These are phyloP conservation scores for Pichia phayaonensis DNA, from an alignment of 805 yeast genomes.

Conservation along the genomic window DNA sequence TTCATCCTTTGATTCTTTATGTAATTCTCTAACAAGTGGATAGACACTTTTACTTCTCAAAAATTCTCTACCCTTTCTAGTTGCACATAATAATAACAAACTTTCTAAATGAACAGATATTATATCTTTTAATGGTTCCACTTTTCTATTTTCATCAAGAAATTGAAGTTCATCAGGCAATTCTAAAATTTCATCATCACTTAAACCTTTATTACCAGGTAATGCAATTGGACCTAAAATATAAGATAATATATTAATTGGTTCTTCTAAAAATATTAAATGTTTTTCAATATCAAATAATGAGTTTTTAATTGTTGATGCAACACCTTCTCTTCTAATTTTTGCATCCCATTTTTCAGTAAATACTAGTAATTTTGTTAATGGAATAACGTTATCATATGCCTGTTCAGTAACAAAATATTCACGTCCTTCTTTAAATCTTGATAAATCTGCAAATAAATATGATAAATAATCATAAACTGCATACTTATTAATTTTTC, in stretches of 20 bases:
- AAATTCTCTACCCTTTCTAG: slow-evolving; percentile 62
- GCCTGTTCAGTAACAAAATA: slow-evolving; percentile 67
- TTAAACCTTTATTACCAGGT: slow-evolving; percentile 48
- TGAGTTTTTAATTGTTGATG: slow-evolving; percentile 85
- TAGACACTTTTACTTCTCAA: slow-evolving; percentile 80
- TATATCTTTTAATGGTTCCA: slow-evolving; percentile 66
- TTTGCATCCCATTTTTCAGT: slow-evolving; percentile 73
- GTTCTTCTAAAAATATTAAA: slow-evolving; percentile 46
- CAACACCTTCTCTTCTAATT: slow-evolving; percentile 85
- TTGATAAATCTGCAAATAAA: slow-evolving; percentile 84
- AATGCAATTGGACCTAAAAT: slow-evolving; percentile 74
- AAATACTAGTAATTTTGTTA: slow-evolving; percentile 74
- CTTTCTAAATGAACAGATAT: slow-evolving; percentile 72
- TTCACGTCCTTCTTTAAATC: slow-evolving; percentile 64
- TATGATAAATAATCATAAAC: slow-evolving; percentile 77
- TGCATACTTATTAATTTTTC: slow-evolving; percentile 63
- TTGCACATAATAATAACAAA: slow-evolving; percentile 69
- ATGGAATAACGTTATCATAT: slow-evolving; percentile 71
- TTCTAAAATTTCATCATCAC: slow-evolving; percentile 75
- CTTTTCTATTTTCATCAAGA: slow-evolving; percentile 61
- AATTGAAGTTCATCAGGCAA: slow-evolving; percentile 86
- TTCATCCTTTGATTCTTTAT: slow-evolving; percentile 42
- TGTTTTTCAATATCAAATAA: slow-evolving; percentile 75
- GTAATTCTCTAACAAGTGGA: slow-evolving; percentile 79
- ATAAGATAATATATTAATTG: slow-evolving; percentile 72